Base-by-base conservation (phyloP, 345 rosid species). In the Acer yangbiense region DNA sequence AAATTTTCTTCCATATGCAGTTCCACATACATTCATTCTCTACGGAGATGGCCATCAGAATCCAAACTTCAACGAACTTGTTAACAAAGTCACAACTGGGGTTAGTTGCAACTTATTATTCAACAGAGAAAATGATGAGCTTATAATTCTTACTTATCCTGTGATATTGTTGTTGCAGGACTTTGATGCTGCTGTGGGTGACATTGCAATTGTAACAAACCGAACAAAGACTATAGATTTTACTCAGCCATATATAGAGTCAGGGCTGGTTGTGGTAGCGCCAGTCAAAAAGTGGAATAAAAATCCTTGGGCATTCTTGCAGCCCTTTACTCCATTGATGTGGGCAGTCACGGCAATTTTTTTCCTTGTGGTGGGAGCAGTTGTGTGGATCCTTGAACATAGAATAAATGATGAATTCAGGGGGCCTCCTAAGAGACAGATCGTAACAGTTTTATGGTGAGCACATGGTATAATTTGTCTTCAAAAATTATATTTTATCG, bases 341-440 rank as follows among this genome's bases (percentile, higher is more conserved):
- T 94, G 98, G 98, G 91, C 83, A 71, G 91, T 91, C 71, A 93
- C 98, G 1, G 93, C 86, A 29, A 77, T 65, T 17, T 91, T 87
- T 83, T 94, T 93, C 82, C 94, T 94, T 77, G 32, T 83, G 3
- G 89, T 94, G 75, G 98, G 98, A 84, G 79, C 86, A 32, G 95
- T 93, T 48, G 90, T 94, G 46, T 93, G 98, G 98, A 87, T 93
- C 80, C 98, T 94, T 74, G 98, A 94, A 79, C 98, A 94, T 88
- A 83, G 95, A 83, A 84, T 82, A 52, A 94, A 94, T 58, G 94
- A 94, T 69, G 97, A 94, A 77, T 94, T 94, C 65, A 90, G 98
- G 9, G 98, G 98, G 17, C 88, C 95, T 52, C 98, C 98, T 7
- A 89, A 79, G 88, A 85, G 85, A 69, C 98, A 94, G 80, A 2